Base-by-base conservation (phyloP, 169 alveolate genomes). In the Plasmodium gonderi region DNA sequence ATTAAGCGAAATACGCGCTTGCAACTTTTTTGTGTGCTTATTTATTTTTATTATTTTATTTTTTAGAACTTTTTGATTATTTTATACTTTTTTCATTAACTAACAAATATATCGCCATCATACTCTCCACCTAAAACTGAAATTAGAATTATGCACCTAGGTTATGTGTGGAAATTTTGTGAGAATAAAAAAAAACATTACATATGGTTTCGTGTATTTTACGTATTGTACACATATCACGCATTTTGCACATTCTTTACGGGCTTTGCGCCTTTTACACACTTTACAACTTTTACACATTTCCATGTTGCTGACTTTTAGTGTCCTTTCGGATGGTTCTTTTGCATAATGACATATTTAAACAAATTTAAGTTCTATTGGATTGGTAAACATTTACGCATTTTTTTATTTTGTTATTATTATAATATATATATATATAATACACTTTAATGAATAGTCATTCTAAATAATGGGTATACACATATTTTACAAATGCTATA, bases 71-170 rank as follows among this genome's bases (percentile, higher is more conserved):
- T 60, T 17, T 60, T 17, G 33, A 17, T 20, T 60, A 14, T 60
- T 60, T 60, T 12, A 4, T n/a, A 29, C 31, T 20, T 60, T 14
- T 60, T 60, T 17, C 12, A 36, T 60, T 60, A 60, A 60, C 0
- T 60, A 64, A 4, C 7, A 4, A 47, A 29, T 26, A 80, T 20
- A 6, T 80, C 65, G 64, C 26, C 12, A 69, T 80, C 31, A 80
- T 49, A 80, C 91, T 80, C 90, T 80, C 78, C 80, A 33, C 65
- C 49, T 79, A 29, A 45, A 31, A 42, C 49, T 1, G 72, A 42
- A 80, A 64, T 80, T 80, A 80, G 91, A 36, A 81, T 68, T 81
- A 49, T 81, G 91, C 80, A 81, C 81, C 54, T 68, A 81, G 74
- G 38, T 29, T 26, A 67, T 54, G 26, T 8, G 26, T 36, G 23